Evolutionary conservation across 2,329 filamentous ascomycete species (phyloP), one percentile per base, ranked within the genome.

Genomic region (Penicillium glabrum): DNA sequence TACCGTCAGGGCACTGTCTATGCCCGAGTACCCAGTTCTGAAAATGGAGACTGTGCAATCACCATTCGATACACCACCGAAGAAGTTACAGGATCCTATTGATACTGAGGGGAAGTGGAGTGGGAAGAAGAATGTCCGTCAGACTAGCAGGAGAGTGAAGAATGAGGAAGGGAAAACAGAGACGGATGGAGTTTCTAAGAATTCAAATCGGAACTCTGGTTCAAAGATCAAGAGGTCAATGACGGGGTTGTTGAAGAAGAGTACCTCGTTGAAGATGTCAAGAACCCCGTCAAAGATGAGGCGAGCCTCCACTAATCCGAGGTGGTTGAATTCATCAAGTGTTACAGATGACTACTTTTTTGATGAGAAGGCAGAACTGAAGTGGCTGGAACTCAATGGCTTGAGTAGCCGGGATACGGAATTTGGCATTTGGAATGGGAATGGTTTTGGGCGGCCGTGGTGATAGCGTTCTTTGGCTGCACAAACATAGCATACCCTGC

Each of bases 1-100:
- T 7, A 51, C 59, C 3, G 27, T 47, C 3, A 53, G 41, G 23
- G 53, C 57, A 0, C 44, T 60, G 2, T 51, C 57, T 3, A 54
- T 54, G 51, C 53, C 54, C 5, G 63, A 61, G n/a, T 64, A 64
- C 29, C 64, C 64, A 1, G 35, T 67, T 13, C 47, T 61, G 1
- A 63, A 57, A 43, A 41, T 67, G 46, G 64, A 67, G 41, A 61
- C 55, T 5, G 56, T 54, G 9, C 46, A 56, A n/a, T 58, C 57
- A 16, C 51, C 60, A 5, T 39, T 39, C 2, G 58, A 60, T 45
- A 57, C 51, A 1, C 52, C 60, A 8, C 23, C 54, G 7, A 61
- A 57, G 35, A 63, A 46, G n/a, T 24, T 58, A n/a, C 49, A 56
- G 19, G 56, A 39, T 33, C 51, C 64, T 2, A 45, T 65, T 13